Conservation (phyloP, 2,329 filamentous ascomycete genomes). For the Macrophomina phaseolina region DNA sequence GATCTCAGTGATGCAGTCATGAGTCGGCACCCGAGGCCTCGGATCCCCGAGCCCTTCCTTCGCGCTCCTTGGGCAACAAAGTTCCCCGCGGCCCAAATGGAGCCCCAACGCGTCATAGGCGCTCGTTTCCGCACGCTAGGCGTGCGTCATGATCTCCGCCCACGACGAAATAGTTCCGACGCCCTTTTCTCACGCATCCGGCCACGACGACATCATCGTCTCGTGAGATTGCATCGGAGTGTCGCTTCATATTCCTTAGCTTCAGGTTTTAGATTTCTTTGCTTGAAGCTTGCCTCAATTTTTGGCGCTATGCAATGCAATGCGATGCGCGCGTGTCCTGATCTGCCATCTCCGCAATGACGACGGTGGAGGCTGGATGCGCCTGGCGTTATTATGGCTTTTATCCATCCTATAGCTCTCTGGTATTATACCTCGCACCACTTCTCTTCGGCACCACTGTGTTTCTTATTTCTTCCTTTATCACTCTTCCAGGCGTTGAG, state of each 20-base stretch:
- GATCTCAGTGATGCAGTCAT: conserved; percentile 6
- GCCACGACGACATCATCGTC: conserved; percentile 19
- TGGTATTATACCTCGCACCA: conserved; percentile 4
- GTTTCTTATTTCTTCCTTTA: conserved; percentile 8
- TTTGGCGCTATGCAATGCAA: not conserved
- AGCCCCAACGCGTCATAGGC: conserved; percentile 22
- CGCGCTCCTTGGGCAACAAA: conserved; percentile 15
- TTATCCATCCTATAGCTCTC: not conserved
- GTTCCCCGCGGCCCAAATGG: not conserved
- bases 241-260: conserved; percentile 7
- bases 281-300: not conserved
- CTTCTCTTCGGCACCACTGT: not conserved
- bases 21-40: conserved; percentile 19
- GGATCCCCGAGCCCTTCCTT: conserved; percentile 21
- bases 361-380: not conserved
- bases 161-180: conserved; percentile 20
- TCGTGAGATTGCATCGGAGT: conserved; percentile 16
- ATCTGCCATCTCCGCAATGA: conserved; percentile 5
- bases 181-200: conserved; percentile 6
- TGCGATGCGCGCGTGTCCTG: conserved; percentile 10
- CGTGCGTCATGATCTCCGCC: conserved; percentile 25
- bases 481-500: not conserved
- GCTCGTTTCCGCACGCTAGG: conserved; percentile 23
- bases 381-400: conserved; percentile 2
- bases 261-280: conserved; percentile 16